Base-by-base conservation (phyloP, 331 rosid species). In the Saraca asoca region DNA sequence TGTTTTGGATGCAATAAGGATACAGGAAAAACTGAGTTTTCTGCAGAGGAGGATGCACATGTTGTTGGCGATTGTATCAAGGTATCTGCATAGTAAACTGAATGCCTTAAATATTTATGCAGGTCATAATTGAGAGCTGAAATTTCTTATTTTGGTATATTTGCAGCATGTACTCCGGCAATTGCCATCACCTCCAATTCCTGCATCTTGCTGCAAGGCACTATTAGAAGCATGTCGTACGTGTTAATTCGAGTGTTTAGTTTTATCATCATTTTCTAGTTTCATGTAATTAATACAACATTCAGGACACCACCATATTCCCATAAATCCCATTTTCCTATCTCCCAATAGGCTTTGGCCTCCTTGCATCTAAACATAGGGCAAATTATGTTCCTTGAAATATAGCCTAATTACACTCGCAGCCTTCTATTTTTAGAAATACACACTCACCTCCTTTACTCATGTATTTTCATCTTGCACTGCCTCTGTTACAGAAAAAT, bases 171-270 rank as follows among this genome's bases (percentile, higher is more conserved):
- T 90, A 49, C 70, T 95, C 70, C 91, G 99, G 46, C 93, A 78
- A 78, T 82, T 95, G 85, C 97, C 97, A 31, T 95, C 99, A 64
- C 85, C 97, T 82, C 99, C 97, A 0, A 95, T 95, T 53, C 99
- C 99, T 16, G 97, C 97, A 70, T 95, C 99, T 76, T 95, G 99
- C 79, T 95, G 99, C 75, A 88, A 88, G 19, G 99, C 99, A 58
- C 85, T 95, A 17, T 80, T 90, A 69, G 95, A 88, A 68, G 85
- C 97, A 71, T 79, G 85, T 69, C 90, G 99, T 87, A 90, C 82
- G 96, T 88, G 56, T 60, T 35, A 51, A n/a, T 51, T 74, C 31
- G 3, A 24, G 31, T 24, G 31, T 24, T 54, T 62, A 24, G 31
- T 24, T 24, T 24, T 24, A 24, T 24, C 31, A 24, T 24, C 31